These are phyloP conservation scores for Diplodia mutila DNA, from an alignment of 2,329 filamentous ascomycete genomes.

Conservation along the genomic window DNA sequence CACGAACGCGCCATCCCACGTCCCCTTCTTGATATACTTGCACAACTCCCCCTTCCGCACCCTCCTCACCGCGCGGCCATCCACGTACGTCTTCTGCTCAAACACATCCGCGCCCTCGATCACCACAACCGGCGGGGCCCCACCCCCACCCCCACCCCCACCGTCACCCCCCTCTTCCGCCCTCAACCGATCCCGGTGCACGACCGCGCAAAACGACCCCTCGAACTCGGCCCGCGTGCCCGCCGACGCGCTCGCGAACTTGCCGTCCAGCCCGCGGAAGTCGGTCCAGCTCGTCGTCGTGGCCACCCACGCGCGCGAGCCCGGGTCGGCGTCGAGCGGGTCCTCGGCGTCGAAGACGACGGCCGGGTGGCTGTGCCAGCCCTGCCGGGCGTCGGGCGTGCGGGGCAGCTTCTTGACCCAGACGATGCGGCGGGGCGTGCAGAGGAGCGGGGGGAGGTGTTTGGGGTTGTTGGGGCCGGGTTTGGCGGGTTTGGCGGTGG, in stretches of 20 bases:
- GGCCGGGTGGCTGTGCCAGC: neutral
- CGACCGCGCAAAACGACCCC: neutral
- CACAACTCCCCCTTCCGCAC: neutral
- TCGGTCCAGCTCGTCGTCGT: neutral
- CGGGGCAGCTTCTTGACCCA: neutral
- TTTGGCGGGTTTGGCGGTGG: too few relatives aligned
- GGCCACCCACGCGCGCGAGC: neutral
- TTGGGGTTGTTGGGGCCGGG: neutral
- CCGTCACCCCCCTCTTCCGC: too few relatives aligned
- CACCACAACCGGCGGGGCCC: too few relatives aligned
- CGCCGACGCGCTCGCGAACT: neutral
- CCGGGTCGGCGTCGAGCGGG: neutral
- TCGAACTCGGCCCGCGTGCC: neutral
- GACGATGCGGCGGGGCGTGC: neutral
- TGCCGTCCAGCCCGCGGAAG: neutral
- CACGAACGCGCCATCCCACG: neutral
- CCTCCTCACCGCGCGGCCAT: neutral
- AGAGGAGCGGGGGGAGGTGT: neutral
- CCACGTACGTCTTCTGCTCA: neutral
- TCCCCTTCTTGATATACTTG: neutral
- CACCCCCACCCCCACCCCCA: neutral
- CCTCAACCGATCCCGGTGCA: neutral
- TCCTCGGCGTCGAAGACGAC: neutral
- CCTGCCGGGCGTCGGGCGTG: neutral
- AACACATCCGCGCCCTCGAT: neutral